Conservation (phyloP, 164 flowering plant genomes). For the Magnolia sinica region DNA sequence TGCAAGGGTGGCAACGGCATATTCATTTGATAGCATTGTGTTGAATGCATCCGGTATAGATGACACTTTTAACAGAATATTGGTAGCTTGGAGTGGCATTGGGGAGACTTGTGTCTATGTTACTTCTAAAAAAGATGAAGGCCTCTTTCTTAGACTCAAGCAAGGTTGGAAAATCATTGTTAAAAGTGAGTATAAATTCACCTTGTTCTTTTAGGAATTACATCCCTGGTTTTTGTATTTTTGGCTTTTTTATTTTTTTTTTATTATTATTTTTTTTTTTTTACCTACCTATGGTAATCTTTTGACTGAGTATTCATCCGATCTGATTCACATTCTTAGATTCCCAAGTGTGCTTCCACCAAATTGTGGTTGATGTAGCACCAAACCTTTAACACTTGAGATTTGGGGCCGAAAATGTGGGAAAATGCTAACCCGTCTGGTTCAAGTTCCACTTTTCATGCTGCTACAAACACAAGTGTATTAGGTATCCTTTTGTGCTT, state of each 20-base stretch:
- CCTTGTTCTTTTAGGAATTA: background rate
- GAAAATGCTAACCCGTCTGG: background rate
- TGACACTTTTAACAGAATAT: conserved; percentile 27
- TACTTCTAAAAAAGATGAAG: conserved; percentile 31
- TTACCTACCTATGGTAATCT: too few species aligned
- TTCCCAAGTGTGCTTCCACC: too few species aligned
- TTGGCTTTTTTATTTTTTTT: background rate
- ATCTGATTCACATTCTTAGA: too few species aligned
- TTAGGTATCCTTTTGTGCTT: background rate
- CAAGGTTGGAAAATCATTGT: conserved; percentile 37
- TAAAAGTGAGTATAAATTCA: conserved; percentile 37
- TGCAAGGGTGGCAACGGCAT: conserved; percentile 23
- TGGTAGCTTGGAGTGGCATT: conserved; percentile 37
- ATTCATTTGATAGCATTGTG: conserved; percentile 39
- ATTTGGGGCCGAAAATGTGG: too few species aligned
- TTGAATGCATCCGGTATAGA: conserved; percentile 33
- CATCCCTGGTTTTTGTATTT: background rate
- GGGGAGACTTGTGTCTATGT: conserved; percentile 42
- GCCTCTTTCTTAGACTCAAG: conserved; percentile 23
- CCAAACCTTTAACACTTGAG: too few species aligned
- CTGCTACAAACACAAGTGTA: background rate
- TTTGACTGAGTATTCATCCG: too few species aligned
- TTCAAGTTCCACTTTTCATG: background rate
- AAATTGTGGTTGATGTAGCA: too few species aligned
- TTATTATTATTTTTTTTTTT: too few species aligned